Conservation (phyloP, 768 basidiomycete species). For the Termitomyces sp. region DNA sequence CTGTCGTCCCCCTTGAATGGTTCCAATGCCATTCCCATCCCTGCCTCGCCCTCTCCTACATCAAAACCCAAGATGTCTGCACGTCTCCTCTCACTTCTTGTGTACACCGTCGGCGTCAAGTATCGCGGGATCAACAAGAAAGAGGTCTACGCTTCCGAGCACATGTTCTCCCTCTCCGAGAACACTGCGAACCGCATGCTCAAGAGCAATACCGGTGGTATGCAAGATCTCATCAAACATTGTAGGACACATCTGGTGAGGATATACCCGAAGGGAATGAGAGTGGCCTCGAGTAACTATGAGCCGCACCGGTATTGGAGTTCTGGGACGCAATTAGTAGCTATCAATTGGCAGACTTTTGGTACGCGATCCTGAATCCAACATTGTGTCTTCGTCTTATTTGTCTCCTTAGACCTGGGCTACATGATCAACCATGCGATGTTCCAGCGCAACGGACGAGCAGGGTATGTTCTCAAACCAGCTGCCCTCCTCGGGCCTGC, state of each 20-base stretch:
- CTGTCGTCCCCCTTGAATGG: slow-evolving; percentile 4
- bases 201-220: slow-evolving; percentile 35
- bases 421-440: slow-evolving; percentile 94
- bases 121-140: slow-evolving; percentile 92
- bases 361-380: slow-evolving; percentile 46
- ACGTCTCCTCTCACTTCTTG: slow-evolving; percentile 73
- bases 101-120: slow-evolving; percentile 96
- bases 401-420: slow-evolving; percentile 64
- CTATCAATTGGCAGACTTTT: slow-evolving; percentile 96
- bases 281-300: slow-evolving; percentile 86
- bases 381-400: background rate
- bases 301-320: slow-evolving; percentile 92
- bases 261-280: slow-evolving; percentile 84
- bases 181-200: slow-evolving; percentile 75
- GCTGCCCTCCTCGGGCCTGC: slow-evolving; percentile 56
- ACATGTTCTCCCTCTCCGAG: slow-evolving; percentile 94
- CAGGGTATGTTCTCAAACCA: slow-evolving; percentile 92
- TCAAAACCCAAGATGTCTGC: slow-evolving; percentile 72
- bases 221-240: slow-evolving; percentile 74
- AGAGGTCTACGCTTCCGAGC: slow-evolving; percentile 79
- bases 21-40: slow-evolving; percentile 15
- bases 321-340: slow-evolving; percentile 86
- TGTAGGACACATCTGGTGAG: slow-evolving; percentile 82
- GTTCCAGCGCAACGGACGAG: slow-evolving; percentile 90
- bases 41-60: slow-evolving; percentile 20